Evolutionary conservation across 139 green algal genomes (phyloP).

Genomic region (Edaphochlamys debaryana): DNA sequence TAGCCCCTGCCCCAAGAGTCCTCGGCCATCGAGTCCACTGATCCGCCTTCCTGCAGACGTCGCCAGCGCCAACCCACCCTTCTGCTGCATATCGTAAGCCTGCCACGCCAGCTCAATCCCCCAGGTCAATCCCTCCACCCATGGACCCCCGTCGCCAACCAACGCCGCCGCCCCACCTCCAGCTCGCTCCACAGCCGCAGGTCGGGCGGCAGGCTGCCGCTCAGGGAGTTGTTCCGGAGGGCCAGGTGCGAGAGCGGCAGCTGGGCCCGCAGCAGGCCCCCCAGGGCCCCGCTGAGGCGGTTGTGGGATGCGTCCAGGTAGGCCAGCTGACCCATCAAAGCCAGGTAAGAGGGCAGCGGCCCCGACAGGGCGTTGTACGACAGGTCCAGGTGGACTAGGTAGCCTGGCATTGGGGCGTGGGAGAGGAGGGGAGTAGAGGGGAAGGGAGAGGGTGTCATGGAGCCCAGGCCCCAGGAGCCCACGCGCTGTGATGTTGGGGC

Average conservation of each 20-base stretch:
- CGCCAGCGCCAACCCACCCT: too few species aligned
- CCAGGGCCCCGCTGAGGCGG: constrained; percentile 3
- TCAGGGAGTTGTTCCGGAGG: not conserved
- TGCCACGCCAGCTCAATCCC: too few species aligned
- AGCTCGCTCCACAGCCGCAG: not conserved
- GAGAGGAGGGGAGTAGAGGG: not conserved
- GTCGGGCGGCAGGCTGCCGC: not conserved
- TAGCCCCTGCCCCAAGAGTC: too few species aligned
- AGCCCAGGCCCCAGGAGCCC: too few species aligned
- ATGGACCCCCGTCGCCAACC: too few species aligned
- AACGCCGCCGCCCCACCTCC: not conserved
- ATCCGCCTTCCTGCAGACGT: too few species aligned
- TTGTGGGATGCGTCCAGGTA: constrained; percentile 20
- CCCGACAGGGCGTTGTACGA: not conserved
- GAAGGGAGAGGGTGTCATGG: not conserved
- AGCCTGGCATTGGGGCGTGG: not conserved
- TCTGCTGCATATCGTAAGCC: too few species aligned
- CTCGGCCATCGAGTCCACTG: too few species aligned
- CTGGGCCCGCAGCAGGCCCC: not conserved
- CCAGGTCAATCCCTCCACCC: not conserved
- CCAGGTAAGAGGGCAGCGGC: constrained; percentile 1
- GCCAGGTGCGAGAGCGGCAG: not conserved
- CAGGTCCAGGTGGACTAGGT: not conserved
- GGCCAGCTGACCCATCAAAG: not conserved
- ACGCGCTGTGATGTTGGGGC: too few species aligned